Base-by-base conservation (phyloP, 2,329 filamentous ascomycete species). In the Trichophyton benhamiae region DNA sequence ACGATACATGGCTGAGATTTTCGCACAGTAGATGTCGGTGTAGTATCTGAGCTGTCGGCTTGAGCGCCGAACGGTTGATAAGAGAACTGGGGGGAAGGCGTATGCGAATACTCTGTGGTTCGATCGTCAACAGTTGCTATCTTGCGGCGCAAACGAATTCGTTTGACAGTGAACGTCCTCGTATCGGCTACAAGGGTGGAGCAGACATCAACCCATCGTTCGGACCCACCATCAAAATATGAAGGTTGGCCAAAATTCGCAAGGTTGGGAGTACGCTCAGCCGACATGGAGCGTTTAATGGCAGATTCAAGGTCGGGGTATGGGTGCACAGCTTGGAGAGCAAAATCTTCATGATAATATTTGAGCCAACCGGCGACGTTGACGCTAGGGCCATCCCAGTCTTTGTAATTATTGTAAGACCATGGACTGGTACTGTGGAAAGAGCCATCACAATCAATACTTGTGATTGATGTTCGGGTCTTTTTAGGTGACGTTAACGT, bases 351-450 rank as follows among this genome's bases (percentile, higher is more conserved):
- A 67, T 84, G 82, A 64, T 82, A 83, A 8, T 72, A 72, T 62
- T 78, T 79, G 22, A 84, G 68, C 78, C 80, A 84, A 3, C 82
- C 82, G 62, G 80, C 81, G 15, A 83, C 81, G 64, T 82, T 82
- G 60, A 78, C 72, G 22, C 76, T 76, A n/a, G 78, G 76, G 17
- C 79, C 77, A 41, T 78, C 74, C 30, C 68, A 69, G n/a, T 75
- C 72, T 63, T 66, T 72, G 42, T 66, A 63, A 6, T 63, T 63
- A 60, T 66, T 65, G 59, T 69, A 70, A 42, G 70, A 72, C 57
- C 70, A 75, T 59, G 70, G 74, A 15, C 41, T 49, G 44, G 25
- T 61, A 65, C 73, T 77, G 59, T 77, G 74, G 5, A 73, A 73
- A 1, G 77, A 78, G 13, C 76, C 70, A 59, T 77, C 67, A 15